These are phyloP conservation scores for Plasmodium chabaudi DNA, from an alignment of 169 alveolate genomes.

Conservation along the genomic window DNA sequence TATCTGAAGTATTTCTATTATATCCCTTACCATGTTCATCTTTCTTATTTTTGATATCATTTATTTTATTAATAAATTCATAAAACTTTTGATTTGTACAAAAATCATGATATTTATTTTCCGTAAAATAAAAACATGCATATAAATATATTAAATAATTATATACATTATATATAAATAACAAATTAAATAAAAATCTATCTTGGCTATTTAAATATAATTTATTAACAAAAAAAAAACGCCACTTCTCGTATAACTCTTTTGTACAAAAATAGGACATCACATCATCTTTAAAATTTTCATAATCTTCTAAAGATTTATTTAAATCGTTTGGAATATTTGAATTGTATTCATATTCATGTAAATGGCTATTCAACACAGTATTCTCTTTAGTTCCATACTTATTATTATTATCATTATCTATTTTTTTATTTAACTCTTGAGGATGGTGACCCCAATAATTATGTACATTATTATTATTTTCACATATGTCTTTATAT, in stretches of 20 bases:
- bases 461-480: no score
- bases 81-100: constrained; percentile 56
- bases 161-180: constrained; percentile 68
- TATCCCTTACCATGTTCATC: background rate
- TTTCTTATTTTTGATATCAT: constrained; percentile 31
- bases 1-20: background rate
- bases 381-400: no score
- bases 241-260: constrained; percentile 43
- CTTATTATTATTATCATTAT: no score
- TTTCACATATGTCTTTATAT: no score
- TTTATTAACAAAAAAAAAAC: constrained; percentile 32
- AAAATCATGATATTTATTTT: constrained; percentile 33
- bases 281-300: constrained; percentile 14
- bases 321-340: no score
- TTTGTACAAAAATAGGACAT: constrained; percentile 11
- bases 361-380: no score
- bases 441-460: no score
- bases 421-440: no score
- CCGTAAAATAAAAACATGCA: constrained; percentile 39
- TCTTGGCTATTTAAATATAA: constrained; percentile 39
- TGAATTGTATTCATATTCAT: no score
- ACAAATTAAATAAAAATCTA: constrained; percentile 26
- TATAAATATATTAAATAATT: constrained; percentile 59
- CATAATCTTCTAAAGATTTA: constrained; percentile 2
- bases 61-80: constrained; percentile 30